These are phyloP conservation scores for Tilletia caries DNA, from an alignment of 1,284 basidiomycete species.

Conservation along the genomic window DNA sequence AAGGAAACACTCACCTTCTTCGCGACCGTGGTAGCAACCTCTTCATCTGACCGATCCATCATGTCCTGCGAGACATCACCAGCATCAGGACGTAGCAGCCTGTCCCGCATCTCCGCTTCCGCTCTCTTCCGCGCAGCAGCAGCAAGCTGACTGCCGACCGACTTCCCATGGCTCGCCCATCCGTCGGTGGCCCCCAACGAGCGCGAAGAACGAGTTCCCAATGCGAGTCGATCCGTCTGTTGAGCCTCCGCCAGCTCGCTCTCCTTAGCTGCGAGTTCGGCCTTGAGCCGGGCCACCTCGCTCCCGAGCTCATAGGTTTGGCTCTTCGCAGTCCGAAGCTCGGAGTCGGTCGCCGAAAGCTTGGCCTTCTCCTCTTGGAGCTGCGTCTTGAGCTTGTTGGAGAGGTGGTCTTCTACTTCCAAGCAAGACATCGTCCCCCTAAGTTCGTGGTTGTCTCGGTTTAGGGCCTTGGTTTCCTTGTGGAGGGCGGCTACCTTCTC, in stretches of 20 bases:
- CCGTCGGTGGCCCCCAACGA: not conserved
- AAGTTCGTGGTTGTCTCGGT: not conserved
- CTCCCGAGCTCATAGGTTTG: not conserved
- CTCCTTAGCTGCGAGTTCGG: not conserved
- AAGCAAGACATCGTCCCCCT: not conserved
- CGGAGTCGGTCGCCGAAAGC: not conserved
- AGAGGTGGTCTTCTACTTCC: not conserved
- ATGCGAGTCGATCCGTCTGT: not conserved
- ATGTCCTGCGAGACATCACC: not conserved
- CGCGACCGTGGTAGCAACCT: not conserved
- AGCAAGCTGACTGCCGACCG: conserved; percentile 9
- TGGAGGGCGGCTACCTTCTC: not conserved
- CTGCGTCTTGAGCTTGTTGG: conserved; percentile 4
- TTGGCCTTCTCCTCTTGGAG: not conserved
- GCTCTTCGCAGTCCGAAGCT: not conserved
- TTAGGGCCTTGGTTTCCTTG: conserved; percentile 4
- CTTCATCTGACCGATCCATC: conserved; percentile 1
- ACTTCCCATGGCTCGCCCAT: not conserved
- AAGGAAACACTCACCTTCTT: conserved; percentile 13
- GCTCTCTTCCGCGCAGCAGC: not conserved
- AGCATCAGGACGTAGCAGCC: not conserved
- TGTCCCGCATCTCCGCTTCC: not conserved
- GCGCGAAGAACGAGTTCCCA: too few relatives aligned
- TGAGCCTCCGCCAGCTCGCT: conserved; percentile 9
- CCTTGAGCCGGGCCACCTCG: not conserved